These are phyloP conservation scores for Lepidium africanum DNA, from an alignment of 345 rosid species.

Conservation along the genomic window DNA sequence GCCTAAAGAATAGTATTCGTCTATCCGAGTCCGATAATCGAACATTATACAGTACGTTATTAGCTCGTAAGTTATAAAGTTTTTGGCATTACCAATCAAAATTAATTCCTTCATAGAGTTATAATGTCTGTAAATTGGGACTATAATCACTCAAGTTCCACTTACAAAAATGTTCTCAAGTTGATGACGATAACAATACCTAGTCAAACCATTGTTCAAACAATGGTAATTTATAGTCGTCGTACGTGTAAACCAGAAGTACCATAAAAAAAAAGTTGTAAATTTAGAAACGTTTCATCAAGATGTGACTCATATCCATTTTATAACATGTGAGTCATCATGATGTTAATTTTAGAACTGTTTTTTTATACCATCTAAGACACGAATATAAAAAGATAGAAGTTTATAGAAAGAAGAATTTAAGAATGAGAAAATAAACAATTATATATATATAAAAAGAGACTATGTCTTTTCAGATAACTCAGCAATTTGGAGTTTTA, in stretches of 20 bases:
- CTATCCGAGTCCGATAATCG: no score
- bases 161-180: background rate
- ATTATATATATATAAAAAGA: no score
- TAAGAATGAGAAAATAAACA: background rate
- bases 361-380: background rate
- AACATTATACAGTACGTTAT: no score
- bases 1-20: no score
- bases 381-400: background rate
- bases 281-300: background rate
- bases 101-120: no score
- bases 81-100: no score
- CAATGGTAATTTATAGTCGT: background rate
- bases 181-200: no score
- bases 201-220: background rate
- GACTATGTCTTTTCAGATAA: no score
- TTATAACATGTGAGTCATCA: background rate
- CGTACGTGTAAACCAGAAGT: background rate
- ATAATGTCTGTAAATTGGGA: background rate
- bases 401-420: background rate
- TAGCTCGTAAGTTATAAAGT: no score
- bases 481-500: no score
- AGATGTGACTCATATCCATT: background rate
- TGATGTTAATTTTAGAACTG: background rate
- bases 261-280: background rate
- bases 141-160: background rate